Percentiles rank a stretch among this genome's conserved stretches.
phyloP scores from a whole-genome alignment of 75 land plant genomes.

The Cupressus sempervirens region DNA sequence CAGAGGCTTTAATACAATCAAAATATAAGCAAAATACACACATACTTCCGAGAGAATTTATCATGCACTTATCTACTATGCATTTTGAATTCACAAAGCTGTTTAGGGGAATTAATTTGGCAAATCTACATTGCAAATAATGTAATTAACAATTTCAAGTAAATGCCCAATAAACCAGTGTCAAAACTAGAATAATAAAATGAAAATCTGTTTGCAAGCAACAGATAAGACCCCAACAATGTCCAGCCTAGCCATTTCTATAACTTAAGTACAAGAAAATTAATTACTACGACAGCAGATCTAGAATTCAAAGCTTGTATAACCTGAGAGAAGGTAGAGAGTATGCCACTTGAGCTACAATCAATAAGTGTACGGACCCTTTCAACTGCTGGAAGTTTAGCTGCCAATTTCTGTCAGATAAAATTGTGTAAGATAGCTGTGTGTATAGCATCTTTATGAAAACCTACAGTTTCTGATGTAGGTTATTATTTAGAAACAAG shows the following conservation, averaged over 20 bases:
- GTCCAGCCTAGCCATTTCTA: neutral
- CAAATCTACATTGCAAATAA: neutral
- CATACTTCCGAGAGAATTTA: neutral
- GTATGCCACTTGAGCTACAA: slow-evolving; percentile 42
- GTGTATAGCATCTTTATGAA: neutral
- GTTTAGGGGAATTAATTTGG: neutral
- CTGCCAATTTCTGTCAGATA: slow-evolving; percentile 53
- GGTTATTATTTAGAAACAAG: neutral
- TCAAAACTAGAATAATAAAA: neutral
- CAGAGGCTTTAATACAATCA: neutral
- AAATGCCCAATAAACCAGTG: neutral
- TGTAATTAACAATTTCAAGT: neutral
- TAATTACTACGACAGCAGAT: neutral
- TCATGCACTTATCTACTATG: neutral
- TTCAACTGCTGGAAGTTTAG: slow-evolving; percentile 57
- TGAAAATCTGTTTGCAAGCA: neutral
- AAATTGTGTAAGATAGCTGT: neutral
- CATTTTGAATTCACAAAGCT: neutral
- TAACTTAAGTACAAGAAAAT: neutral
- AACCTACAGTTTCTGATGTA: neutral
- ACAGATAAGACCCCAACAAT: neutral
- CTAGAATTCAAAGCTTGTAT: neutral
- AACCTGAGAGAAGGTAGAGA: slow-evolving; percentile 85
- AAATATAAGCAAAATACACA: neutral
- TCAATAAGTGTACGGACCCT: slow-evolving; percentile 75